Evolutionary conservation across 352 stramenopile genomes (phyloP).

Genomic region (Phytophthora constricta): DNA sequence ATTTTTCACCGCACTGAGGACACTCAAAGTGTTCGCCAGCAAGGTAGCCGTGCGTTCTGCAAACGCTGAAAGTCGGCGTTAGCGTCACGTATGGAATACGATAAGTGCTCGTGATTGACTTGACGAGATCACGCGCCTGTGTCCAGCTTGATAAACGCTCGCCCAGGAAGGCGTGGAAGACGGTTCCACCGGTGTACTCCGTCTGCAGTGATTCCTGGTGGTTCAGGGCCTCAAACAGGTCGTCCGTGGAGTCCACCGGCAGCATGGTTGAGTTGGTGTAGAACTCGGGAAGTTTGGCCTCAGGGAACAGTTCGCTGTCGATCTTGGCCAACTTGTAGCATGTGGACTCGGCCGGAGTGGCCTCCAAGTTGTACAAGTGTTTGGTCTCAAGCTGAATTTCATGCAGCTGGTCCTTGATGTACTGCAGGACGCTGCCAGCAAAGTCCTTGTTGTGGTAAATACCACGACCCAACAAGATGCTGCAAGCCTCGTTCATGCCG

Average conservation of each 20-base stretch:
- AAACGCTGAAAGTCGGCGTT: constrained; percentile 41
- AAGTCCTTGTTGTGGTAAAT: constrained; percentile 46
- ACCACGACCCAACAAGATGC: constrained; percentile 30
- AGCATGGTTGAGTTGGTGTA: constrained; percentile 46
- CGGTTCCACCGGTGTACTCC: constrained; percentile 38
- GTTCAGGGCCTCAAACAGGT: constrained; percentile 34
- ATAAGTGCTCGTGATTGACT: constrained; percentile 32
- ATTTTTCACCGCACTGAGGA: constrained; percentile 36
- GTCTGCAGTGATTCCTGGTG: constrained; percentile 43
- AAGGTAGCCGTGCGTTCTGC: constrained; percentile 35
- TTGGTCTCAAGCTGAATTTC: constrained; percentile 40
- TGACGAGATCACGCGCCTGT: constrained; percentile 35
- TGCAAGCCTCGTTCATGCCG: constrained; percentile 40
- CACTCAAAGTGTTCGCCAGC: constrained; percentile 35
- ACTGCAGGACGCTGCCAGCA: constrained; percentile 31
- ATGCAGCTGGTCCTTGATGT: constrained; percentile 40
- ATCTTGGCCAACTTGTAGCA: constrained; percentile 43
- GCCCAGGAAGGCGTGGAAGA: constrained; percentile 41
- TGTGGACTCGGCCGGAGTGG: constrained; percentile 39
- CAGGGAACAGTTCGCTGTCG: constrained; percentile 33
- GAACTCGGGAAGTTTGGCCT: constrained; percentile 30
- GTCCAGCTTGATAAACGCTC: constrained; percentile 40
- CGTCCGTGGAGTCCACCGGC: constrained; percentile 36
- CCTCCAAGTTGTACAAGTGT: constrained; percentile 40
- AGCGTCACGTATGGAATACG: constrained; percentile 40